Conservation (phyloP, 1,284 basidiomycete species). For the Boletus smithii region DNA sequence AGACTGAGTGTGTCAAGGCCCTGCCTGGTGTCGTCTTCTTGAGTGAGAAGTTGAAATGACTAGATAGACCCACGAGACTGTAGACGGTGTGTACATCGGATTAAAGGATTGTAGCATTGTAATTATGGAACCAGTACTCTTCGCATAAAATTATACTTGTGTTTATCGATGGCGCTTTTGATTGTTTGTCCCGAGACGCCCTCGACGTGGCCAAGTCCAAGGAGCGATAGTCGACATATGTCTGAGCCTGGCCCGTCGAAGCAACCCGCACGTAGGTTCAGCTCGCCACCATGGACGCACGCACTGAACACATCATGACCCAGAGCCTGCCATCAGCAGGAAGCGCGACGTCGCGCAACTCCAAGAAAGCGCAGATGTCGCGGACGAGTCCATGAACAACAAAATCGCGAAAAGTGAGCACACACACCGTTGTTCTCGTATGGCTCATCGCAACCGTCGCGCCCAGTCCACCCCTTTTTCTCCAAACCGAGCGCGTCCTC, state of each 20-base stretch:
- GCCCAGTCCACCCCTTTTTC: slow-evolving; percentile 42
- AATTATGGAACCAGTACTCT: slow-evolving; percentile 3
- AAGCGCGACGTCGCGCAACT: slow-evolving; percentile 23
- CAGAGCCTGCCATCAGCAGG: slow-evolving; percentile 17
- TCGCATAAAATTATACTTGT: slow-evolving; percentile 17
- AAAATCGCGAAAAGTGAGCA: slow-evolving; percentile 31
- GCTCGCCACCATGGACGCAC: not conserved
- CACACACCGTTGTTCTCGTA: not conserved
- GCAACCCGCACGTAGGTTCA: slow-evolving; percentile 13
- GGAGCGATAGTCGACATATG: slow-evolving; percentile 13
- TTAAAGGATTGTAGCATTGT: slow-evolving; percentile 7
- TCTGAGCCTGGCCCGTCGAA: slow-evolving; percentile 18
- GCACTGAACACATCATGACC: slow-evolving; percentile 3
- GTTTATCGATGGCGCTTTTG: slow-evolving; percentile 13
- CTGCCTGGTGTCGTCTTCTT: slow-evolving; percentile 28
- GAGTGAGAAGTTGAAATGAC: slow-evolving; percentile 26
- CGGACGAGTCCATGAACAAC: slow-evolving; percentile 18
- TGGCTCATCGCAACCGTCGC: not conserved
- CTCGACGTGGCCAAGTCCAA: no score
- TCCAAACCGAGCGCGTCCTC: slow-evolving; percentile 22
- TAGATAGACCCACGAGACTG: not conserved
- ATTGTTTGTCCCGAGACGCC: not conserved
- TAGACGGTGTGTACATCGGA: slow-evolving; percentile 12
- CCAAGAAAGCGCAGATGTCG: slow-evolving; percentile 15
- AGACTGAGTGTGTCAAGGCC: slow-evolving; percentile 21